Evolutionary conservation across 2,329 filamentous ascomycete species (phyloP), one percentile per base, ranked within the genome.

Genomic region (Neoscytalidium dimidiatum): DNA sequence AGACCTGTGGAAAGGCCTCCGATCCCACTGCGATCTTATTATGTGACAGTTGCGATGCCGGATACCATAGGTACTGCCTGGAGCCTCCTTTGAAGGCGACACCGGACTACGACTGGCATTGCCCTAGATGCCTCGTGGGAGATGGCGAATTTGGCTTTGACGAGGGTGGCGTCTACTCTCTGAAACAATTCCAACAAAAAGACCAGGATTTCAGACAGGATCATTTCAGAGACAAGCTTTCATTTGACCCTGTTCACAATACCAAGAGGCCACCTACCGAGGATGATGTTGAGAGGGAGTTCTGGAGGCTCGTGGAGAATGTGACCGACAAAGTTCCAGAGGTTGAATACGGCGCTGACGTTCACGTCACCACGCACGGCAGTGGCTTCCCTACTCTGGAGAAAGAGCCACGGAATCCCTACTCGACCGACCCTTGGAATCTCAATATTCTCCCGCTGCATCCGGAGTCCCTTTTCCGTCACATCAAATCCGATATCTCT

Each of bases 121-220:
- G 95, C 70, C 91, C 95, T 0, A 88, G 93, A 72, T 99, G 95
- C 75, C 86, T 99, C 28, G 95, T 99, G 26, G 95, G 95, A 52
- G 96, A 96, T 64, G 94, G 94, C 43, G 93, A 98, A 69, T 99
- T 97, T 72, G 95, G 95, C 0, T 99, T 99, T 67, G 94, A 98
- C 74, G 95, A 99, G 77, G 95, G 95, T 26, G 94, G 94, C 3
- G 86, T 97, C 23, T 99, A 99, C 78, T 99, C 95, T 0, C 83
- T 99, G 28, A 93, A 91, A 72, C 92, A 96, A 72, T 99, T 99
- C 75, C 95, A 99, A 76, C 92, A 97, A 74, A 97, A 94, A 76
- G 95, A 95, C 5, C 92, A 92, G 70, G 91, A 92, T 70, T 99
- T 99, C 83, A 98, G 97, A 78, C 91, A 96, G 71, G 88, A 88